phyloP scores from a whole-genome alignment of 345 rosid species.

The Aquilaria malaccensis region DNA sequence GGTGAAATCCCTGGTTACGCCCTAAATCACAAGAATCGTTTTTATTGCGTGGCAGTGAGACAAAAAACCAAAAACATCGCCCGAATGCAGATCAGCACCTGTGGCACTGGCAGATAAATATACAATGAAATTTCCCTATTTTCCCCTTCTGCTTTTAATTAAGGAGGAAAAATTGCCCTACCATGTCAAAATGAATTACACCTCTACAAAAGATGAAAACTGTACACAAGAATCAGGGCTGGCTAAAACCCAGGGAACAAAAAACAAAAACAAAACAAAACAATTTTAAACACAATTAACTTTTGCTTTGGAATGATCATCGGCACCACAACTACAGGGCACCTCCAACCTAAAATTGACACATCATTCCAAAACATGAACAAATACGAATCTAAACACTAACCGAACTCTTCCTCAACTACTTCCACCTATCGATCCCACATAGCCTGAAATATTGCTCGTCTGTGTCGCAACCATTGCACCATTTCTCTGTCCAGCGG shows the following conservation, averaged over 20 bases:
- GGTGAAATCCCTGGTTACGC: too few relatives aligned
- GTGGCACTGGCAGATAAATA: constrained; percentile 14
- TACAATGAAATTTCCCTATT: background rate
- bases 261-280: background rate
- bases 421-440: constrained; percentile 56
- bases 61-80: too few relatives aligned
- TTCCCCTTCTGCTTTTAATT: constrained; percentile 5
- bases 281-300: too few relatives aligned
- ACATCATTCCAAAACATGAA: constrained; percentile 36
- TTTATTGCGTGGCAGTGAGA: too few relatives aligned
- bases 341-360: constrained; percentile 28
- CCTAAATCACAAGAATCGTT: too few relatives aligned
- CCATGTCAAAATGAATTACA: constrained; percentile 36
- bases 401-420: constrained; percentile 7
- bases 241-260: constrained; percentile 8
- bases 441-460: constrained; percentile 53
- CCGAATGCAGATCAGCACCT: constrained; percentile 9
- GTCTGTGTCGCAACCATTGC: constrained; percentile 88
- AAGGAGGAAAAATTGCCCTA: constrained; percentile 14
- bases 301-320: constrained; percentile 34
- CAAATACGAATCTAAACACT: background rate
- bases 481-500: constrained; percentile 72
- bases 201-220: constrained; percentile 25
- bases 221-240: constrained; percentile 54
- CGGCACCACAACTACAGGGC: constrained; percentile 31